A percentile compares a stretch with the other conserved stretches of the same genome.
These are phyloP conservation scores for Tripidium arundinaceum DNA, from an alignment of 202 grass and related monocot genomes.

Conservation along the genomic window DNA sequence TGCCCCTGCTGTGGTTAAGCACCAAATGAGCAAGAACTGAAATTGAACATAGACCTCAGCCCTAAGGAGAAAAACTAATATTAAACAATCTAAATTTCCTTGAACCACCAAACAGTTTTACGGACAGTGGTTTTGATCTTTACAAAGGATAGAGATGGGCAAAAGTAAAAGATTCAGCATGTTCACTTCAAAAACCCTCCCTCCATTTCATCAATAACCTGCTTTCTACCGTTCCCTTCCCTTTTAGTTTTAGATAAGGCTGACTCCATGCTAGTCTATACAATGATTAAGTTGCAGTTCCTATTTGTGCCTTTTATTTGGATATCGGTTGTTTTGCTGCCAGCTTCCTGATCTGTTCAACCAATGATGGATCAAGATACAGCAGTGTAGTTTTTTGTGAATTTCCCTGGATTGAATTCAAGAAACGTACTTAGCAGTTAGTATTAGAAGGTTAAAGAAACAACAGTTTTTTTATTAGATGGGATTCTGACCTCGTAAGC, in stretches of 20 bases:
- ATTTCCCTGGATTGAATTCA: slow-evolving; percentile 3
- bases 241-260: background rate
- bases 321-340: background rate
- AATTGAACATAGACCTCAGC: background rate
- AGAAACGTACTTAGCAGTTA: background rate
- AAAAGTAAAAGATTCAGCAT: background rate
- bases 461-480: background rate
- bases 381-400: background rate
- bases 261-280: background rate
- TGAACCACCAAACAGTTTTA: background rate
- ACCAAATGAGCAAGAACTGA: background rate
- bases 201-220: background rate
- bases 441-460: background rate
- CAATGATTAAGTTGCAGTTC: background rate
- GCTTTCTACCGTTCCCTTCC: background rate
- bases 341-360: slow-evolving; percentile 15
- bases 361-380: background rate
- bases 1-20: background rate
- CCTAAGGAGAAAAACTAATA: background rate
- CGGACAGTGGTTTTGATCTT: background rate
- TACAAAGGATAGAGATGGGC: background rate
- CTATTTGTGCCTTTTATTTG: background rate
- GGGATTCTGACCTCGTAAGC: background rate
- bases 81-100: background rate
- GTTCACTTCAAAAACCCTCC: background rate